These are phyloP conservation scores for Teunomyces pallodes DNA, from an alignment of 805 yeast species.

Conservation along the genomic window DNA sequence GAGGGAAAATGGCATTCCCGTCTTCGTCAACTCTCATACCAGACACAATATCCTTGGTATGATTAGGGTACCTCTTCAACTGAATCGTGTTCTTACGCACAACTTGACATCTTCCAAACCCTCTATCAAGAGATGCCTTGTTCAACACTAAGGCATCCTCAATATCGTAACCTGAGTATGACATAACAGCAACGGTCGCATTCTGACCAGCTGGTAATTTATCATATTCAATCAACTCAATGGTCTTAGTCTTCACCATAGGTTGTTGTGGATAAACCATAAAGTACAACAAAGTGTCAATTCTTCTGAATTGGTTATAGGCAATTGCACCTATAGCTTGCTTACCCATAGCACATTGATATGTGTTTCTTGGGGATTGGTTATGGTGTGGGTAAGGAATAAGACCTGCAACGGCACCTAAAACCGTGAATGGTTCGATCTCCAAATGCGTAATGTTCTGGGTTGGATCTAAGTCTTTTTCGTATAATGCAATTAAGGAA, in stretches of 20 bases:
- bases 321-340: slow-evolving; percentile 99
- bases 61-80: slow-evolving; percentile 89
- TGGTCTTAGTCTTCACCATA: slow-evolving; percentile 96
- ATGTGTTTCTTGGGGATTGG: slow-evolving; percentile 89
- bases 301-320: slow-evolving; percentile 92
- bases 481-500: slow-evolving; percentile 46
- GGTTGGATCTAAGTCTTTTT: slow-evolving; percentile 51
- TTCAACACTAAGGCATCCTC: slow-evolving; percentile 97
- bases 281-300: slow-evolving; percentile 87
- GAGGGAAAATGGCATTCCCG: slow-evolving; percentile 82
- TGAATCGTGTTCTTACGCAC: slow-evolving; percentile 87
- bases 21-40: slow-evolving; percentile 88
- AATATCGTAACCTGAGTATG: slow-evolving; percentile 97
- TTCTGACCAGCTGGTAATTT: slow-evolving; percentile 98
- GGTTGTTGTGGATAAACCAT: slow-evolving; percentile 99
- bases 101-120: slow-evolving; percentile 97
- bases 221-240: slow-evolving; percentile 92
- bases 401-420: slow-evolving; percentile 91
- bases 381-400: slow-evolving; percentile 92
- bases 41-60: slow-evolving; percentile 84
- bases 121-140: slow-evolving; percentile 91
- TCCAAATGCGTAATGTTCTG: slow-evolving; percentile 75
- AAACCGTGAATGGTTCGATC: slow-evolving; percentile 89
- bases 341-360: slow-evolving; percentile 96
- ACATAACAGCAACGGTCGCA: slow-evolving; percentile 98